Base-by-base conservation (phyloP, 208 protist genomes). In the Acanthamoeba quina region DNA sequence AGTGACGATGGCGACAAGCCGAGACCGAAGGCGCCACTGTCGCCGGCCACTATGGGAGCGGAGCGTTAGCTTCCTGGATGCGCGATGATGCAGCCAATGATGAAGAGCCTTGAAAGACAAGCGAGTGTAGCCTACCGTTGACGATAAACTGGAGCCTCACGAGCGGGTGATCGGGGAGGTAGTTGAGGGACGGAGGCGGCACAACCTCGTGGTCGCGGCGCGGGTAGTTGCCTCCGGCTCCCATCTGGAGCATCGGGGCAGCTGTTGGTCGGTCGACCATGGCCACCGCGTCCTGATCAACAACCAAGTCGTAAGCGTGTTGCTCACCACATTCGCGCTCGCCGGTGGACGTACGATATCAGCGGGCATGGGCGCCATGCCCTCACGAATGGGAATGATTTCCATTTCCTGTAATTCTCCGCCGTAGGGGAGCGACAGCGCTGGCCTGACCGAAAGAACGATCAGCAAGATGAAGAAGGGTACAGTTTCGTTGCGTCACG, bases 121-220 rank as follows among this genome's bases (percentile, higher is more conserved):
- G 52, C 13, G 58, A 37, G 7, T 24, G 37, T 1, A 13, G 13
- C 19, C 6, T 37, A 86, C 78, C 41, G 47, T 86, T 37, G 15
- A 37, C 78, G 11, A 62, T 41, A 24, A 86, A 86, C 49, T 86
- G 78, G 17, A 86, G 78, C 49, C 31, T 13, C 47, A 86, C 49
- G 17, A 86, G 78, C 41, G 78, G 78, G 37, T 86, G 78, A 47
- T 86, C 78, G 21, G 78, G 78, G 13, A 86, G 78, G n/a, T 11
- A 54, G 29, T 86, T 62, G 41, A 78, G 70, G 4, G 78, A 54
- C 24, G 78, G 49, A 34, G 78, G 17, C 15, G 26, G 41, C 26
- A 62, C 29, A 21, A 62, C 29, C 49, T 86, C 78, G 3, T 11
- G 44, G n/a, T 86, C 78, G 15, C 78, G 4, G 9, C 78, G 41